A percentile compares a stretch with the other conserved stretches of the same genome.
Evolutionary conservation across 768 basidiomycete genomes (phyloP).

Genomic region (Leccinum olivaceopallidum): DNA sequence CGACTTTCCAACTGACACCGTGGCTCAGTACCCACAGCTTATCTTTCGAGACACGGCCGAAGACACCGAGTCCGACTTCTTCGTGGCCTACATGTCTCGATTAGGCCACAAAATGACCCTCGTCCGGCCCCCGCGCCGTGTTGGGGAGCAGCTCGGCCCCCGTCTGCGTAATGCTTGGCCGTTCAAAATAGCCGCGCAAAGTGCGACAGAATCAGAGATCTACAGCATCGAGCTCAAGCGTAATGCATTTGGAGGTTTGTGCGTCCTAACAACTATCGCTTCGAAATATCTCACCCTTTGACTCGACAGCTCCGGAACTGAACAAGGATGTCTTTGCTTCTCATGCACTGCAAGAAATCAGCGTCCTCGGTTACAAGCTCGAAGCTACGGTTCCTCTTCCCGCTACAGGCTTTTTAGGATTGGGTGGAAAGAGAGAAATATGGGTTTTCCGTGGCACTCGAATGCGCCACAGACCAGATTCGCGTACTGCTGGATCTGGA

Average conservation of each 20-base stretch:
- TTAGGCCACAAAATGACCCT: slow-evolving; percentile 56
- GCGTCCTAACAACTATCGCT: not conserved
- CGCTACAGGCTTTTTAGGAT: slow-evolving; percentile 35
- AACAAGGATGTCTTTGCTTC: slow-evolving; percentile 59
- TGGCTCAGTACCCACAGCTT: slow-evolving; percentile 57
- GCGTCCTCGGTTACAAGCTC: slow-evolving; percentile 56
- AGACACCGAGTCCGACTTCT: slow-evolving; percentile 56
- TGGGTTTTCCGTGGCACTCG: slow-evolving; percentile 59
- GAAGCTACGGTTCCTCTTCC: slow-evolving; percentile 69
- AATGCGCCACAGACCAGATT: slow-evolving; percentile 31
- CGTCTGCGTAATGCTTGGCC: slow-evolving; percentile 44
- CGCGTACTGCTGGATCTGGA: slow-evolving; percentile 24
- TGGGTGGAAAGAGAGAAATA: slow-evolving; percentile 52
- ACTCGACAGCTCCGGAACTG: slow-evolving; percentile 38
- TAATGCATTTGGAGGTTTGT: slow-evolving; percentile 35
- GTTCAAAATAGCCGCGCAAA: slow-evolving; percentile 41
- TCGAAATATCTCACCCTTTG: slow-evolving; percentile 5
- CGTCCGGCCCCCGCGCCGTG: slow-evolving; percentile 40
- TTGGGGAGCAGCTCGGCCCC: slow-evolving; percentile 39
- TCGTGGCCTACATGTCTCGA: slow-evolving; percentile 63
- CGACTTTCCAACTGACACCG: slow-evolving; percentile 12
- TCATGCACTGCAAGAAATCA: slow-evolving; percentile 61
- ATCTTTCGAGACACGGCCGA: slow-evolving; percentile 58
- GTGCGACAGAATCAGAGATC: slow-evolving; percentile 49
- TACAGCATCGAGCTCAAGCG: slow-evolving; percentile 58